Percentiles rank a stretch among this genome's conserved stretches.
phyloP scores from a whole-genome alignment of 352 stramenopile genomes.

The Pythium utonaiense region DNA sequence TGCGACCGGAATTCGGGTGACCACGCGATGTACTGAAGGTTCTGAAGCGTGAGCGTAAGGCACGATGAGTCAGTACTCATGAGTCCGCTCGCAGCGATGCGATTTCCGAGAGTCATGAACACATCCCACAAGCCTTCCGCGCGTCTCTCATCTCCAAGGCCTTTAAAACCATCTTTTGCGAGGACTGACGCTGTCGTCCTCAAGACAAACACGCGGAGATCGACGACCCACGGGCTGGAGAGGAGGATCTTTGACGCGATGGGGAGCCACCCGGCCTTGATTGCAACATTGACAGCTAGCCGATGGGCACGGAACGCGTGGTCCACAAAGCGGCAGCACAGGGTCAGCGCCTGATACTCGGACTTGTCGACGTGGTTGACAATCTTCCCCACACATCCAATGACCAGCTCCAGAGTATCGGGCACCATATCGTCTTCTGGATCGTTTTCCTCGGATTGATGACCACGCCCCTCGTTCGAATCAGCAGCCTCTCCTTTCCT shows the following conservation, averaged over 20 bases:
- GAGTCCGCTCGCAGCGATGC: neutral
- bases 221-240: neutral
- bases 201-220: neutral
- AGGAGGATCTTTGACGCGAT: conserved; percentile 2
- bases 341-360: neutral
- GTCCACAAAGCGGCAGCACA: neutral
- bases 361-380: neutral
- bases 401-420: neutral
- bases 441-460: neutral
- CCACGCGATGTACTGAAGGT: conserved; percentile 2
- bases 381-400: neutral
- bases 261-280: neutral
- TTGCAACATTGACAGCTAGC: neutral
- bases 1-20: neutral
- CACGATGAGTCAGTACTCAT: neutral
- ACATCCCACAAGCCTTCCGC: neutral
- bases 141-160: neutral
- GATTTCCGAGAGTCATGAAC: neutral
- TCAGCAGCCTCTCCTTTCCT: neutral
- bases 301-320: neutral
- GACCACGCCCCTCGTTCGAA: too few species aligned
- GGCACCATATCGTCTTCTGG: neutral
- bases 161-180: neutral
- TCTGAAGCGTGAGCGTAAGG: conserved; percentile 4
- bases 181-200: neutral